Evolutionary conservation across 1,284 basidiomycete species (phyloP).

Genomic region (Ustilago trichophora): DNA sequence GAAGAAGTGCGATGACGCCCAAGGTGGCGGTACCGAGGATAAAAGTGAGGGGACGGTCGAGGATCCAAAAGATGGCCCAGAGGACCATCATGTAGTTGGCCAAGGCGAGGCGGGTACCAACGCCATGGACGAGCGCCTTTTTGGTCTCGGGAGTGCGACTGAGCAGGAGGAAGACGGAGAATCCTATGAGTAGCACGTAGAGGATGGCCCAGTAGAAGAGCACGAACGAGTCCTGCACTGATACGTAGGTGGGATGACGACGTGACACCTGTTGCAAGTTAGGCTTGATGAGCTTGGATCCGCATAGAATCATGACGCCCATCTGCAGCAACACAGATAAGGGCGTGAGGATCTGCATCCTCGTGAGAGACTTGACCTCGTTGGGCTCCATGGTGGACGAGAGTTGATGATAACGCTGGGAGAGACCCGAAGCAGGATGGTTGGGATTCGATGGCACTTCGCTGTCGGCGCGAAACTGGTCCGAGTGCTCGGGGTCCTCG

Average conservation of each 20-base stretch:
- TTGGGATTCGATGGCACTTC: conserved; percentile 17
- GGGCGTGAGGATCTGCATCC: conserved; percentile 52
- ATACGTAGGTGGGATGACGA: conserved; percentile 75
- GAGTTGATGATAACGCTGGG: conserved; percentile 34
- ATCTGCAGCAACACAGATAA: conserved; percentile 47
- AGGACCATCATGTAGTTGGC: conserved; percentile 83
- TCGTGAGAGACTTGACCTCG: conserved; percentile 40
- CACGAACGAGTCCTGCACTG: conserved; percentile 75
- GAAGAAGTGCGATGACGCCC: conserved; percentile 46
- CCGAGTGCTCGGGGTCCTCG: conserved; percentile 45
- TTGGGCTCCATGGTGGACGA: conserved; percentile 38
- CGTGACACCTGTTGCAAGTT: conserved; percentile 42
- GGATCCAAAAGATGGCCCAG: conserved; percentile 83
- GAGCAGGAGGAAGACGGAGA: conserved; percentile 79
- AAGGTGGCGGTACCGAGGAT: conserved; percentile 50
- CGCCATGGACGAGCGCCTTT: conserved; percentile 70
- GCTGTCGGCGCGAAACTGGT: conserved; percentile 20
- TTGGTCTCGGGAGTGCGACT: conserved; percentile 82
- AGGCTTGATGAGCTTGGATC: conserved; percentile 48
- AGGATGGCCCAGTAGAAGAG: conserved; percentile 73
- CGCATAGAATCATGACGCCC: conserved; percentile 47
- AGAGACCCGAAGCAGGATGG: conserved; percentile 16
- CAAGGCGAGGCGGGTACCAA: conserved; percentile 79
- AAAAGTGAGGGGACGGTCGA: conserved; percentile 52
- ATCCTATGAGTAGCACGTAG: conserved; percentile 74